These are phyloP conservation scores for Otatea glauca DNA, from an alignment of 176 grass and related monocot species.

Conservation along the genomic window DNA sequence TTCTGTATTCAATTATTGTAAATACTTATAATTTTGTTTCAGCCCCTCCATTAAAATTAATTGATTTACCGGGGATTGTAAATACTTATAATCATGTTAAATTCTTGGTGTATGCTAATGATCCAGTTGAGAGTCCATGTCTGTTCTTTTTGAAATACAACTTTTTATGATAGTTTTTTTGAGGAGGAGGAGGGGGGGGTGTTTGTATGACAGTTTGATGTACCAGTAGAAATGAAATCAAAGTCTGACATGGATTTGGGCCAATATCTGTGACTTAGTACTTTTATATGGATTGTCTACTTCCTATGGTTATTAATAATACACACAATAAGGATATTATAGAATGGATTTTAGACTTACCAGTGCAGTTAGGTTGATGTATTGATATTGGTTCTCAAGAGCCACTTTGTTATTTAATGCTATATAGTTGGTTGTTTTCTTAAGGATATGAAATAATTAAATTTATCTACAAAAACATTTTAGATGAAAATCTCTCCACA, in stretches of 20 bases:
- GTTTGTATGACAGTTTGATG: not conserved
- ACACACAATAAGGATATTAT: not conserved
- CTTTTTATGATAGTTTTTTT: not conserved
- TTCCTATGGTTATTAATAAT: not conserved
- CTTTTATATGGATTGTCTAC: not conserved
- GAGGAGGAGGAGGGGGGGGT: no score
- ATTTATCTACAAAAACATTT: not conserved
- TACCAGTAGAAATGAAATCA: not conserved
- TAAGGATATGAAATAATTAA: not conserved
- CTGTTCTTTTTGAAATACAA: not conserved
- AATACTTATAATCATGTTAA: constrained; percentile 7
- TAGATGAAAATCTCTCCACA: not conserved
- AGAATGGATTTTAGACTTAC: no score
- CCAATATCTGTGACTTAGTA: not conserved
- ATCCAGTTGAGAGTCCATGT: not conserved
- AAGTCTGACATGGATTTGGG: not conserved
- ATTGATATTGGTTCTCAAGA: no score
- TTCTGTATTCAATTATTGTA: constrained; percentile 8
- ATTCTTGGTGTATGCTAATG: not conserved
- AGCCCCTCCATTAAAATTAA: constrained; percentile 76
- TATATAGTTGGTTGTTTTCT: not conserved
- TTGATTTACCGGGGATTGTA: constrained; percentile 81
- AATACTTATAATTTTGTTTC: constrained; percentile 51
- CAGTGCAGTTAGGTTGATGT: no score
- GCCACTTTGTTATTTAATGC: not conserved